Base-by-base conservation (phyloP, 2,329 filamentous ascomycete species). In the Stylonectria norvegica region DNA sequence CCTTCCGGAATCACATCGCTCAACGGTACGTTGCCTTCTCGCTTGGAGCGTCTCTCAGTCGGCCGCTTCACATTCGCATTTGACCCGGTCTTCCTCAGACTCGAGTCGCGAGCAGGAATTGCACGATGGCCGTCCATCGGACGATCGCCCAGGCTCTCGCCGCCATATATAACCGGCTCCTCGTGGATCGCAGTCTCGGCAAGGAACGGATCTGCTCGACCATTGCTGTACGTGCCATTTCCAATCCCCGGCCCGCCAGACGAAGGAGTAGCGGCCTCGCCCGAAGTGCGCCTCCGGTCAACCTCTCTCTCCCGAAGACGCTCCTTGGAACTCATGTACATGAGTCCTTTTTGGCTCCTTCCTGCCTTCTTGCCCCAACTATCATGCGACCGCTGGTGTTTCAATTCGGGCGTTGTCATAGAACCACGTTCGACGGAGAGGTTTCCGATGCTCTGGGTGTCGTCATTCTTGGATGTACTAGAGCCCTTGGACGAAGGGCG, bases 321-420 rank as follows among this genome's bases (percentile, higher is more conserved):
- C 60, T 88, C 84, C 57, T 78, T 83, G 32, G 84, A 87, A 65
- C 75, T 81, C 81, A 85, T 86, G 56, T 86, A 86, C 75, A 83
- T 81, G 55, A 86, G 64, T 3, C 81, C 76, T 57, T 75, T 78
- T 46, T 75, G 63, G 41, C 67, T 67, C 19, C 79, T 71, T 3
- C 62, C 61, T 28, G 72, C 65, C 57, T 78, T 83, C 58, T 69
- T 76, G 15, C 75, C 75, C 78, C 79, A 83, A 59, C 77, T 82
- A 52, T 84, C 80, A 47, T 73, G 68, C 2, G 79, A 83, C 29
- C 68, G 65, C 54, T 76, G 69, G 38, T 68, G 70, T 45, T 67
- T 69, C 49, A 81, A 57, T 48, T 82, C 75, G 10, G 67, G 65
- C 1, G 66, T 64, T 12, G 70, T 66, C 9, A 70, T 63, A n/a